Base-by-base conservation (phyloP, 2,329 filamentous ascomycete genomes). In the Ceratocystis smalleyi region DNA sequence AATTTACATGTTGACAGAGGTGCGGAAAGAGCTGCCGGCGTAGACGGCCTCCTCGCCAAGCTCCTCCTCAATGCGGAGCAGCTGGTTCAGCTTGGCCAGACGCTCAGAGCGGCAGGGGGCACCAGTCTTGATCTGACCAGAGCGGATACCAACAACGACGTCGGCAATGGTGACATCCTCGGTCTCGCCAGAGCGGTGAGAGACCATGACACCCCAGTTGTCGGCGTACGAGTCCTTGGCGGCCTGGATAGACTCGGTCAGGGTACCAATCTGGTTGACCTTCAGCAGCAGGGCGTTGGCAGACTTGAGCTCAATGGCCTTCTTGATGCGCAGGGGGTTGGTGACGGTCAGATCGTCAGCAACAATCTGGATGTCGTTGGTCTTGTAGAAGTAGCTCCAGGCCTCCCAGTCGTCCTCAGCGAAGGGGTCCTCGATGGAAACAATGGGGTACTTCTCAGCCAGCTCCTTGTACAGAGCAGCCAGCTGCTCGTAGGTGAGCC, bases 311-410 rank as follows among this genome's bases (percentile, higher is more conserved):
- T 97, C 91, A 71, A 97, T 96, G 73, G 94, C 94, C 84, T 95
- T 95, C 89, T 97, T 96, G 85, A 99, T 99, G 78, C 94, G 92
- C 73, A 89, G 80, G 69, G 94, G 94, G 86, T 99, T 99, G 78
- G 94, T 99, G 78, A 99, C 94, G 70, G 94, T 97, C 83, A 99
- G 79, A 76, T 99, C 94, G 75, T 99, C 94, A 81, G 87, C 94
- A 70, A 99, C 94, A 75, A 99, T 91, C 84, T 99, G 94, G 83
- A 95, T 91, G 78, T 96, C 86, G 75, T 90, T 91, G 72, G 89
- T 94, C 88, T 96, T 96, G 88, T 88, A 96, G 87, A 97, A 99
- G 87, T 97, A 96, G 85, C 89, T 95, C 94, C 94, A 99, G 68
- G 94, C 94, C 85, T 97, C 92, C 94, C 94, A 99, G 83, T 99